Evolutionary conservation across 345 rosid genomes (phyloP), one percentile per base, ranked within the genome.

Genomic region (Bruguiera sexangula): DNA sequence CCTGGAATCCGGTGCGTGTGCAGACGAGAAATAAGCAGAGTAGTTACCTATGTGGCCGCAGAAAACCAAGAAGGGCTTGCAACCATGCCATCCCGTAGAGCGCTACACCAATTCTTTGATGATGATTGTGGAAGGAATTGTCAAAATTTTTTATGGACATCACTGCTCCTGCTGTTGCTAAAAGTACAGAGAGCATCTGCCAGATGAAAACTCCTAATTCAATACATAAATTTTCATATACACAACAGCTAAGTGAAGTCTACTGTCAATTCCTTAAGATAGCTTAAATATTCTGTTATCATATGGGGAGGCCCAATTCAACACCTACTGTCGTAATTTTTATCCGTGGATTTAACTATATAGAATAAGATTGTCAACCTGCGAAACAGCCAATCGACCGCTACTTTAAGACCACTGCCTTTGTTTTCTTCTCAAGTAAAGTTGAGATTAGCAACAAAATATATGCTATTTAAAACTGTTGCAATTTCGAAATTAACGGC

Each of bases 11-110:
- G 50, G 18, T 43, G 5, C 3, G 3, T 43, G 50, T 13, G 50
- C 50, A 43, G 50, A 43, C 3, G 15, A 13, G 50, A 43, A 43
- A 43, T 0, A 43, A 43, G 48, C 0, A 10, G 18, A 43, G 19
- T 11, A 43, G 16, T 43, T 84, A 89, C 98, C 96, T 90, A 11
- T 74, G 62, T 30, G 96, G 96, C 74, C 89, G 78, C 62, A 86
- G 60, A 56, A 87, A 68, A 29, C 93, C 96, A 13, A 80, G 59
- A 30, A 93, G 53, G 68, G 84, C 85, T 79, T 90, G 98, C 78
- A 93, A 63, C 96, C 96, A 93, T 71, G 89, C 82, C 63, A 90
- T 78, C 29, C 82, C 96, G 59, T 89, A 90, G 24, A 89, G 69
- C 2, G 78, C 89, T 30, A 89, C 69, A 15, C 97, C 96, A 27